A percentile compares a stretch with the other conserved stretches of the same genome.
Evolutionary conservation across 352 stramenopile species (phyloP).

Genomic region (Phytophthora cactorum): DNA sequence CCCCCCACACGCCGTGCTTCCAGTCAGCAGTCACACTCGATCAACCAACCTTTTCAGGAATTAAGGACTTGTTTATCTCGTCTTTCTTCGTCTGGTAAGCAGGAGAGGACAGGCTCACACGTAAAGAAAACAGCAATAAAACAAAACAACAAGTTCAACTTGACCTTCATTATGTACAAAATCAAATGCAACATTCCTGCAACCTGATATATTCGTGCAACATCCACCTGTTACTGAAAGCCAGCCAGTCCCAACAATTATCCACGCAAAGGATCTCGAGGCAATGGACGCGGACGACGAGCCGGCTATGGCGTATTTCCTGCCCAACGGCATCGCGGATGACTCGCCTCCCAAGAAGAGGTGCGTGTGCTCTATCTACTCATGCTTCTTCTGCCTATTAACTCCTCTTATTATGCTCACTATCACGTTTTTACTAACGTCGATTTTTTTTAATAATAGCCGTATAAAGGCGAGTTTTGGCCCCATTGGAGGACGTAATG

Average conservation of each 20-base stretch:
- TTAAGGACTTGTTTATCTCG: constrained; percentile 1
- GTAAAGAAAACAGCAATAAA: constrained; percentile 25
- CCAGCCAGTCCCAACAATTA: constrained; percentile 20
- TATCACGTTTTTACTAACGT: constrained; percentile 14
- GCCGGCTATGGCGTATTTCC: constrained; percentile 77
- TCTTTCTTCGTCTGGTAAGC: constrained; percentile 11
- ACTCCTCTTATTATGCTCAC: constrained; percentile 5
- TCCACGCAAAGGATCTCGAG: constrained; percentile 12
- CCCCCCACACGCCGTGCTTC: constrained; percentile 31
- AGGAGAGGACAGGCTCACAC: constrained; percentile 17
- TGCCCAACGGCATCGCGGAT: constrained; percentile 85
- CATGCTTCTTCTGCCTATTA: neutral
- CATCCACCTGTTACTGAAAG: constrained; percentile 7
- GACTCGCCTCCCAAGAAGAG: constrained; percentile 79
- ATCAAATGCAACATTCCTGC: no score
- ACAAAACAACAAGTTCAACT: constrained; percentile 34
- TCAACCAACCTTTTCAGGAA: constrained; percentile 8
- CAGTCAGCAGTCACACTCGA: constrained; percentile 14
- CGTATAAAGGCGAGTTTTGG: constrained; percentile 50
- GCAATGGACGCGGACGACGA: constrained; percentile 64
- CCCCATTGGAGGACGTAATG: constrained; percentile 45
- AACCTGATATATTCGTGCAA: constrained; percentile 17
- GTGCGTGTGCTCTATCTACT: constrained; percentile 32
- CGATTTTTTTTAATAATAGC: constrained; percentile 16
- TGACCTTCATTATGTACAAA: constrained; percentile 4